phyloP scores from a whole-genome alignment of 2,329 filamentous ascomycete species.

The Emericellopsis atlantica region DNA sequence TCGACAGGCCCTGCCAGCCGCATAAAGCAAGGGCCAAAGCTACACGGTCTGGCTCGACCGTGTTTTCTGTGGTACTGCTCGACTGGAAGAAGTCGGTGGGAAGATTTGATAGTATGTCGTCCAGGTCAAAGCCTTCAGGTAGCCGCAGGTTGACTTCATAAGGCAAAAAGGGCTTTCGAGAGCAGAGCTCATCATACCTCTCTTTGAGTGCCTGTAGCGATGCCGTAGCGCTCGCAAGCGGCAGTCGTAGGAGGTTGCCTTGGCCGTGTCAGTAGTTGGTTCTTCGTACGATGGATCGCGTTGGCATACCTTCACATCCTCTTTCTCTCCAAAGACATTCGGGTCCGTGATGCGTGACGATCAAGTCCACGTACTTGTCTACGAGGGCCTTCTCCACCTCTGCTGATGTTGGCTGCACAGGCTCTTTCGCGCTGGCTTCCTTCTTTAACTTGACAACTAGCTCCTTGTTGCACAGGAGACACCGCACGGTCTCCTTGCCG shows the following conservation, averaged over 20 bases:
- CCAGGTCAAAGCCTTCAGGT: constrained; percentile 37
- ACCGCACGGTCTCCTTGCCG: constrained; percentile 72
- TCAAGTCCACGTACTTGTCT: constrained; percentile 60
- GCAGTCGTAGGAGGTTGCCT: constrained; percentile 49
- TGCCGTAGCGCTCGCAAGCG: constrained; percentile 46
- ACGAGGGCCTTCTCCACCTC: constrained; percentile 61
- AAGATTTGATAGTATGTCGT: constrained; percentile 35
- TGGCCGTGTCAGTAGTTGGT: not conserved
- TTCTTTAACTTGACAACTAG: constrained; percentile 66
- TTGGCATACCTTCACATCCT: constrained; percentile 67
- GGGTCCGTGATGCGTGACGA: constrained; percentile 64
- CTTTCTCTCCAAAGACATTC: constrained; percentile 77
- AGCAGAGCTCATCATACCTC: constrained; percentile 52
- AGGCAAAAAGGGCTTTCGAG: constrained; percentile 41
- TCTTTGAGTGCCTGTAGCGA: constrained; percentile 45
- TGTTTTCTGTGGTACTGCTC: constrained; percentile 5
- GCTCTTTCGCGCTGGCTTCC: constrained; percentile 41
- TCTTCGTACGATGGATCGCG: too few relatives aligned
- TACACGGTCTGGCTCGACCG: constrained; percentile 36
- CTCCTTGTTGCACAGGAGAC: constrained; percentile 73
- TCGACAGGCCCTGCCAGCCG: constrained; percentile 60
- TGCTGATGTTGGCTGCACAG: constrained; percentile 39
- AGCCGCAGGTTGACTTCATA: constrained; percentile 50
- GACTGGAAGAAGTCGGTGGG: constrained; percentile 37
- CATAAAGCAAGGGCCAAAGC: constrained; percentile 59